phyloP scores from a whole-genome alignment of 2,329 filamentous ascomycete genomes.

The Didymella keratinophila region DNA sequence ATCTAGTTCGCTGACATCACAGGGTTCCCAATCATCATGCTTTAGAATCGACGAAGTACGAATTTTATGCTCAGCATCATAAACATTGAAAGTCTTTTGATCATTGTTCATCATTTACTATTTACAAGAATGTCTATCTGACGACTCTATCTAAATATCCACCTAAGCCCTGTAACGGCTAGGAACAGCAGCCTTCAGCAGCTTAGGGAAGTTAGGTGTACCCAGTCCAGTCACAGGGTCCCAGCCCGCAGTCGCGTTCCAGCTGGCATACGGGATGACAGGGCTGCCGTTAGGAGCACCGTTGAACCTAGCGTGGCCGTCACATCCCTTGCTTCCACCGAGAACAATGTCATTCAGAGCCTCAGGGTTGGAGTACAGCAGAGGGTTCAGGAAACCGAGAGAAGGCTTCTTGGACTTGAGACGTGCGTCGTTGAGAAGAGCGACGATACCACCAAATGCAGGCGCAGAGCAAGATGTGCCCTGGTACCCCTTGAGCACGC shows the following conservation, averaged over 20 bases:
- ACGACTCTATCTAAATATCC: background rate
- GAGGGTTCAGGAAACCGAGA: conserved; percentile 68
- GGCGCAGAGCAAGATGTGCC: conserved; percentile 64
- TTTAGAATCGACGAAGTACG: no score
- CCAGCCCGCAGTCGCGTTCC: conserved; percentile 47
- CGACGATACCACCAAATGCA: conserved; percentile 64
- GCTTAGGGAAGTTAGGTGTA: conserved; percentile 41
- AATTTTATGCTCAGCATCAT: no score
- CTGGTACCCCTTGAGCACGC: conserved; percentile 49
- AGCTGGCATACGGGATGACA: conserved; percentile 41
- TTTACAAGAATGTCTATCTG: background rate
- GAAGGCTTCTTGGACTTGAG: conserved; percentile 58
- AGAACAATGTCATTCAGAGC: conserved; percentile 58
- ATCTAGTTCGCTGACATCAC: conserved; percentile 21
- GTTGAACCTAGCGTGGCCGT: conserved; percentile 38
- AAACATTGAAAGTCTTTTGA: background rate
- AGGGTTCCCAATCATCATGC: background rate
- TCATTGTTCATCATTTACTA: background rate
- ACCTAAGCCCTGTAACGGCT: conserved; percentile 33
- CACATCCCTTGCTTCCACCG: conserved; percentile 50
- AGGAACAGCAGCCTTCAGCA: conserved; percentile 40
- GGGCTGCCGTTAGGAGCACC: conserved; percentile 41
- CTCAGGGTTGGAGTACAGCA: conserved; percentile 59
- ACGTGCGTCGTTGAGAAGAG: conserved; percentile 68
- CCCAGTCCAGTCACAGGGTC: conserved; percentile 46